phyloP scores from a whole-genome alignment of 495 filamentous ascomycete genomes.

The Xylaria acuta region DNA sequence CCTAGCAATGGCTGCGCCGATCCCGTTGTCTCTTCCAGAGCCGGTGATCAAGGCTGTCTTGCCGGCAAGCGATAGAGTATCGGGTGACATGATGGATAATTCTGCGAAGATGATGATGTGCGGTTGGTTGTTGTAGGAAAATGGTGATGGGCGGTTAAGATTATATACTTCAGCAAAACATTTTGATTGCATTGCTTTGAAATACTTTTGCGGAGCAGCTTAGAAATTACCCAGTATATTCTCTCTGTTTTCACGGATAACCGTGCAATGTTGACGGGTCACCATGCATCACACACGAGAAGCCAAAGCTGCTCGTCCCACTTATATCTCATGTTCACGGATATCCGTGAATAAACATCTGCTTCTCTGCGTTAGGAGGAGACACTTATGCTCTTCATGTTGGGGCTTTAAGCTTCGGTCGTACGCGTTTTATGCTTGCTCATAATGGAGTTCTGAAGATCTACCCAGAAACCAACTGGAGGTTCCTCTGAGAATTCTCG shows the following conservation, averaged over 20 bases:
- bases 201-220: neutral
- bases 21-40: slow-evolving; percentile 47
- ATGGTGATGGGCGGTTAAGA: neutral
- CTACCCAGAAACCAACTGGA: too few relatives aligned
- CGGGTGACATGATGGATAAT: neutral
- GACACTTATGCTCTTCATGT: too few relatives aligned
- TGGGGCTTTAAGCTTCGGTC: too few relatives aligned
- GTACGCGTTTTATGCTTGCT: too few relatives aligned
- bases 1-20: slow-evolving; percentile 49
- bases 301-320: too few relatives aligned
- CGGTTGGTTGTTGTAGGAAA: neutral
- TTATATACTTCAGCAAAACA: neutral
- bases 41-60: slow-evolving; percentile 60
- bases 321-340: too few relatives aligned
- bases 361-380: too few relatives aligned
- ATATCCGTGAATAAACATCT: too few relatives aligned
- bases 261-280: neutral
- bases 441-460: too few relatives aligned
- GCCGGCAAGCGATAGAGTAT: slow-evolving; percentile 45
- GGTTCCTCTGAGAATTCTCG: too few relatives aligned
- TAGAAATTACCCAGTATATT: neutral
- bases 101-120: neutral
- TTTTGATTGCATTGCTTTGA: neutral
- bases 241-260: neutral
- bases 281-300: too few relatives aligned